Conservation (phyloP, 139 green algal genomes). For the Haematococcus lacustris region DNA sequence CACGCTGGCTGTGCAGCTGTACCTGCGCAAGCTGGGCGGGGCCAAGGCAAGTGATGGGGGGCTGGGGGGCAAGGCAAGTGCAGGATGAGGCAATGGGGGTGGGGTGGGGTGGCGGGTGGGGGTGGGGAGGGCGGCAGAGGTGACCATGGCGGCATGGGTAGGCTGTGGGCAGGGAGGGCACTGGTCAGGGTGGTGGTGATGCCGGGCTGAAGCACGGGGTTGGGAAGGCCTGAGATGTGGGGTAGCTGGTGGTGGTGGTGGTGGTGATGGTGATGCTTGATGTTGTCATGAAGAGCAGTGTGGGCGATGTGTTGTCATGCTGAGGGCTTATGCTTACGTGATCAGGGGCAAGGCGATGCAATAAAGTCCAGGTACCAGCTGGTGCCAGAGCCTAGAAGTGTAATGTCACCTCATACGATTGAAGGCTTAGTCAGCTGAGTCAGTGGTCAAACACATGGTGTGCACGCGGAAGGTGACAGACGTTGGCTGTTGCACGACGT, state of each 20-base stretch:
- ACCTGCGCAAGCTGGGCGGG: conserved; percentile 80
- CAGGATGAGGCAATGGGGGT: too few species aligned
- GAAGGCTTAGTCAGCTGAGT: background rate
- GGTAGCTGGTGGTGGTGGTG: background rate
- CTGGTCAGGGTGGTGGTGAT: background rate
- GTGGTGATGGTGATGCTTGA: too few species aligned
- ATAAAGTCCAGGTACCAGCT: background rate
- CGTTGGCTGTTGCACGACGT: background rate
- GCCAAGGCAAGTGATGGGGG: conserved; percentile 19
- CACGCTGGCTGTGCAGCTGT: conserved; percentile 44
- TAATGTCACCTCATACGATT: background rate
- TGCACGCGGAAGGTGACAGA: background rate
- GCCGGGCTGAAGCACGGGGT: background rate
- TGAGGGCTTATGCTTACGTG: background rate
- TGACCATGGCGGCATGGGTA: background rate
- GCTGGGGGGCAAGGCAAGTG: background rate
- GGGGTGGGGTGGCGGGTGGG: background rate
- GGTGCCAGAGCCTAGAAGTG: too few species aligned
- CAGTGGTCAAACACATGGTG: background rate
- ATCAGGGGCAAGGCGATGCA: background rate
- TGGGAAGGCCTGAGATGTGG: background rate
- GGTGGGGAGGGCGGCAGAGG: background rate
- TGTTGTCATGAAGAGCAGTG: background rate
- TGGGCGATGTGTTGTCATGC: background rate
- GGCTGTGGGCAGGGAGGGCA: background rate